These are phyloP conservation scores for Fusarium nurragi DNA, from an alignment of 2,329 filamentous ascomycete species.

Conservation along the genomic window DNA sequence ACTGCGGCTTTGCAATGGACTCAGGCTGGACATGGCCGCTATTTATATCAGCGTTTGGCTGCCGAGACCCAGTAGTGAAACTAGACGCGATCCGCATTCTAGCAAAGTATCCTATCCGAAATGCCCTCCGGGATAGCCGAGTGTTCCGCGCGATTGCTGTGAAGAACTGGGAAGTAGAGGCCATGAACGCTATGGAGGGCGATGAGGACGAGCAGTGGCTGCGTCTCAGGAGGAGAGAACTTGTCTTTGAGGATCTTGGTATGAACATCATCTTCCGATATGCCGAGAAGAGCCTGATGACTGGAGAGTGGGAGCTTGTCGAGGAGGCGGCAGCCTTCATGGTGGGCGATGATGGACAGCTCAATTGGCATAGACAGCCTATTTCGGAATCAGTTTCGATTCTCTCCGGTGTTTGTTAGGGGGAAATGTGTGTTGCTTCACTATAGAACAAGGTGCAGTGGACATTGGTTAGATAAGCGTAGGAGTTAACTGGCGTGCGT, in stretches of 20 bases:
- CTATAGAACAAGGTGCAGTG: not conserved
- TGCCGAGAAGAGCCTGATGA: conserved; percentile 45
- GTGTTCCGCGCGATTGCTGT: conserved; percentile 53
- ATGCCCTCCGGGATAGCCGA: conserved; percentile 56
- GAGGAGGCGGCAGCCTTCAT: conserved; percentile 51
- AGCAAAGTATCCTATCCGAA: conserved; percentile 53
- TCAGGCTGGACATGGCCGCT: conserved; percentile 58
- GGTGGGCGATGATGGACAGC: conserved; percentile 44
- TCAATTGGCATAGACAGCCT: conserved; percentile 51
- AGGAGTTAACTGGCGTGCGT: conserved; percentile 23
- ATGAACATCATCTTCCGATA: conserved; percentile 52
- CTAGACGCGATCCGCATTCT: conserved; percentile 55
- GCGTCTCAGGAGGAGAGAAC: conserved; percentile 50
- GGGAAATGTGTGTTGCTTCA: not conserved
- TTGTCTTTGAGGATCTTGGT: conserved; percentile 53
- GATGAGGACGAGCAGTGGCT: conserved; percentile 52
- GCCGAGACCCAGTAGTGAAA: conserved; percentile 51
- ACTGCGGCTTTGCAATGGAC: conserved; percentile 57
- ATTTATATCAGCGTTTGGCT: conserved; percentile 54
- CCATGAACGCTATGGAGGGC: conserved; percentile 46
- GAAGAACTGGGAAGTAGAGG: conserved; percentile 51
- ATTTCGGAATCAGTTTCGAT: conserved; percentile 48
- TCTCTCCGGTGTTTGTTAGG: conserved; percentile 38
- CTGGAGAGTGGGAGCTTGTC: conserved; percentile 50
- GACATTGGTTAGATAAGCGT: conserved; percentile 4